A percentile compares a stretch with the other conserved stretches of the same genome.
These are phyloP conservation scores for Besnoitia besnoiti DNA, from an alignment of 169 alveolate species.

Conservation along the genomic window DNA sequence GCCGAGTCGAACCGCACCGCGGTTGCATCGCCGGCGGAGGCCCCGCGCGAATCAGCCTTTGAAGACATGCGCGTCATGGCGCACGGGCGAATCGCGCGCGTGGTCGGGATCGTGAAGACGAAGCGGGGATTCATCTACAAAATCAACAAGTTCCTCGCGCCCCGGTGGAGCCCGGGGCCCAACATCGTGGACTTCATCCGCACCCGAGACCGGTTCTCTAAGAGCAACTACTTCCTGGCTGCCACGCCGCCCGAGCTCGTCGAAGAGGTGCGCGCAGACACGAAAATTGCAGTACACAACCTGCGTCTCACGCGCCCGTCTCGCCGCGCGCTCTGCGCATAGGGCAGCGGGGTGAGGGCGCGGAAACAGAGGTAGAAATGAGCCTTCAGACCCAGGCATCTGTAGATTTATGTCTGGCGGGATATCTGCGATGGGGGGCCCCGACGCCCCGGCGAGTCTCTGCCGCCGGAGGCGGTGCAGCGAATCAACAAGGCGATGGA, in stretches of 20 bases:
- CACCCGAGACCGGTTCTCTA: constrained; percentile 21
- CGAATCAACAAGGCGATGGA: too few relatives aligned
- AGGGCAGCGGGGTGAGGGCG: too few relatives aligned
- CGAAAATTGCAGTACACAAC: too few relatives aligned
- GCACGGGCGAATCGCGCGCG: constrained; percentile 27
- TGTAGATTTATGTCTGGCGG: too few relatives aligned
- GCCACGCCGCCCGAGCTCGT: constrained; percentile 14
- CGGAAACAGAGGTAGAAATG: too few relatives aligned
- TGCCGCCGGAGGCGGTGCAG: too few relatives aligned
- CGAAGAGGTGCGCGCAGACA: constrained; percentile 47
- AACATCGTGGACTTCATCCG: constrained; percentile 28
- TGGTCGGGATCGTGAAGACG: constrained; percentile 43
- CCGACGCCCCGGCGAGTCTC: too few relatives aligned
- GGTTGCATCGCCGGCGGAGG: not conserved
- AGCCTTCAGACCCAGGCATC: too few relatives aligned
- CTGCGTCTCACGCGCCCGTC: too few relatives aligned
- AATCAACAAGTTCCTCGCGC: constrained; percentile 35
- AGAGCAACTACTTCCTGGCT: constrained; percentile 40
- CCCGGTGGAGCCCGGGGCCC: constrained; percentile 64
- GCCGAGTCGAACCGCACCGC: too few relatives aligned
- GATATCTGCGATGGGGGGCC: too few relatives aligned
- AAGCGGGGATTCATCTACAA: constrained; percentile 61
- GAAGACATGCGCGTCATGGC: constrained; percentile 25
- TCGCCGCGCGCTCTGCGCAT: too few relatives aligned
- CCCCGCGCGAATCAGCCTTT: not conserved